A percentile compares a stretch with the other conserved stretches of the same genome.
Evolutionary conservation across 805 yeast genomes (phyloP).

Genomic region (Pichia deserticola): DNA sequence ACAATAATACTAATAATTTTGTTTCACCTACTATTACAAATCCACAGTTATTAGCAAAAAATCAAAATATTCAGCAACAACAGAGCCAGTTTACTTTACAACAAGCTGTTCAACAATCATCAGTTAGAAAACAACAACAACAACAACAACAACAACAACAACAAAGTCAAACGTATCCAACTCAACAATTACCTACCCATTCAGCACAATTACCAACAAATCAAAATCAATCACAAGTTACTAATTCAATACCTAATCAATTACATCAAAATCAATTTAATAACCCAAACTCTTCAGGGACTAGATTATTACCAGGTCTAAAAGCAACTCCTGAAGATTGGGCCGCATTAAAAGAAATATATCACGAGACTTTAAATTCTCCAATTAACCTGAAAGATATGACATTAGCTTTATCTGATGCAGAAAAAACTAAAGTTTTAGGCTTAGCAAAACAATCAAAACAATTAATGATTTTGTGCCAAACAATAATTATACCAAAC

Average conservation of each 20-base stretch:
- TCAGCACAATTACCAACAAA: conserved; percentile 28
- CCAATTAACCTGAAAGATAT: conserved; percentile 62
- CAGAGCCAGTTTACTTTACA: neutral
- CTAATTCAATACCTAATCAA: conserved; percentile 10
- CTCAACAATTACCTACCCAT: conserved; percentile 11
- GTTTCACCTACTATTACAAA: conserved; percentile 3
- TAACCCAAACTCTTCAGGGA: conserved; percentile 12
- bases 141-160: neutral
- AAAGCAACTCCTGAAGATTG: conserved; percentile 54
- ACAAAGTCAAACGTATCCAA: conserved; percentile 3
- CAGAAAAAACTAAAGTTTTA: conserved; percentile 55
- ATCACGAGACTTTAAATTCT: conserved; percentile 61
- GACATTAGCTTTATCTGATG: conserved; percentile 50
- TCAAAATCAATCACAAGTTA: conserved; percentile 25
- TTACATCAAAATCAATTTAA: conserved; percentile 9
- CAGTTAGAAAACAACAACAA: conserved; percentile 4
- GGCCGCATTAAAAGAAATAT: conserved; percentile 50
- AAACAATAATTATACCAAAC: conserved; percentile 63
- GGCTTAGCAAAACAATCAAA: conserved; percentile 47
- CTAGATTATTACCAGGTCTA: conserved; percentile 27
- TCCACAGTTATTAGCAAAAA: conserved; percentile 4
- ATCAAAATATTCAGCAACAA: conserved; percentile 4
- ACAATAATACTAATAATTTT: neutral
- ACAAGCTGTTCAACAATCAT: conserved; percentile 6
- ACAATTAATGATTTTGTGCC: conserved; percentile 60